phyloP scores from a whole-genome alignment of 495 filamentous ascomycete genomes.

The Aspergillus biplanus region DNA sequence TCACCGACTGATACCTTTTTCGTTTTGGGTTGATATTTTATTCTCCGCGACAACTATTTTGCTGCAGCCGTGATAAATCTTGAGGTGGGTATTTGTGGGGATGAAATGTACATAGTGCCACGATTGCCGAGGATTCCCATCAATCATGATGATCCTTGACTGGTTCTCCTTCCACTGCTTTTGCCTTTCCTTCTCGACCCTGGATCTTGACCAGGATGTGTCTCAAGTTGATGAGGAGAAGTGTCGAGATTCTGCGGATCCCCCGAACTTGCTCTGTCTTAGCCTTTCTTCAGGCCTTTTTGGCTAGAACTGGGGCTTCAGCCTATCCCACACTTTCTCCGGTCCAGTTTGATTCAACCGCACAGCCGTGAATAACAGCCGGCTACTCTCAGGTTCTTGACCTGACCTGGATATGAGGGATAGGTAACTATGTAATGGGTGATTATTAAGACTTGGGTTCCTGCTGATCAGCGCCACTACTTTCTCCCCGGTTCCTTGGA shows the following conservation, averaged over 20 bases:
- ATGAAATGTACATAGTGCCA: constrained; percentile 3
- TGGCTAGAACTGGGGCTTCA: not conserved
- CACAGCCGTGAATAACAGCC: not conserved
- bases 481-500: not conserved
- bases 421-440: not conserved
- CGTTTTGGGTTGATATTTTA: constrained; percentile 13
- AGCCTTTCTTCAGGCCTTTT: not conserved
- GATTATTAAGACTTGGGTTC: not conserved
- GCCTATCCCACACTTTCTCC: not conserved
- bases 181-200: not conserved
- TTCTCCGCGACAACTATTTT: constrained; percentile 5
- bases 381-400: not conserved
- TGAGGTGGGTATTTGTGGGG: not conserved
- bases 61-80: not conserved
- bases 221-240: constrained; percentile 4
- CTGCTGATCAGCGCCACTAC: not conserved
- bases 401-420: not conserved
- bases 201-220: not conserved
- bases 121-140: not conserved
- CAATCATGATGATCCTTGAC: constrained; percentile 4
- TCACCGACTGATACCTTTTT: constrained; percentile 19
- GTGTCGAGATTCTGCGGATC: constrained; percentile 3
- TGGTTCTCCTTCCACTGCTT: not conserved
- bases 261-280: not conserved
- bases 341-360: not conserved